Conservation (phyloP, 768 basidiomycete genomes). For the Suillus paluster region DNA sequence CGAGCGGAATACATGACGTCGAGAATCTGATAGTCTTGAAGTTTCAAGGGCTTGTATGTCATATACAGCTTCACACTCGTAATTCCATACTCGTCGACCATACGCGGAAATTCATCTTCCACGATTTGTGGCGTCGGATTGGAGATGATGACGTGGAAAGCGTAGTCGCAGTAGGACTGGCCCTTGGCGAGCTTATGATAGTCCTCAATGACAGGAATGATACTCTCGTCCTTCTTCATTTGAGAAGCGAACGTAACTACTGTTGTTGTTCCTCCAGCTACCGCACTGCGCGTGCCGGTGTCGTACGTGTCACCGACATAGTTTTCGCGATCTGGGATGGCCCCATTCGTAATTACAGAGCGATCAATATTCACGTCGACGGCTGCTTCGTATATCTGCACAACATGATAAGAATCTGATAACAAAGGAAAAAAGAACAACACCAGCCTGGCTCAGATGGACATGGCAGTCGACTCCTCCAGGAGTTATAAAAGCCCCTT, state of each 20-base stretch:
- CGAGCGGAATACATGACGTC: constrained; percentile 37
- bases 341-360: constrained; percentile 10
- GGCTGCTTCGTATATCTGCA: constrained; percentile 10
- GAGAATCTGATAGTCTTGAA: constrained; percentile 37
- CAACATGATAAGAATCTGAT: background rate
- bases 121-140: constrained; percentile 36
- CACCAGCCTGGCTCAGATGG: constrained; percentile 34
- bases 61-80: constrained; percentile 41
- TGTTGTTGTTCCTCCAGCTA: constrained; percentile 40
- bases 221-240: constrained; percentile 19
- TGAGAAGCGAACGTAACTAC: constrained; percentile 42
- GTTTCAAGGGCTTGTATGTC: constrained; percentile 39
- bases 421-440: background rate
- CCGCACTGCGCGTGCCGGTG: constrained; percentile 34
- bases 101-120: constrained; percentile 34
- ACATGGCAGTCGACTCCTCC: constrained; percentile 43
- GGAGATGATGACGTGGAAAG: constrained; percentile 40
- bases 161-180: constrained; percentile 36
- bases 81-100: constrained; percentile 38
- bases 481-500: constrained; percentile 40
- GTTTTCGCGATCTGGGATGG: constrained; percentile 13
- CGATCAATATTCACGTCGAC: constrained; percentile 8
- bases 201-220: constrained; percentile 33
- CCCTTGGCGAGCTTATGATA: constrained; percentile 37
- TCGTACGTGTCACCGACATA: constrained; percentile 36